Base-by-base conservation (phyloP, 306 rosid genomes). In the Fagus sylvatica region DNA sequence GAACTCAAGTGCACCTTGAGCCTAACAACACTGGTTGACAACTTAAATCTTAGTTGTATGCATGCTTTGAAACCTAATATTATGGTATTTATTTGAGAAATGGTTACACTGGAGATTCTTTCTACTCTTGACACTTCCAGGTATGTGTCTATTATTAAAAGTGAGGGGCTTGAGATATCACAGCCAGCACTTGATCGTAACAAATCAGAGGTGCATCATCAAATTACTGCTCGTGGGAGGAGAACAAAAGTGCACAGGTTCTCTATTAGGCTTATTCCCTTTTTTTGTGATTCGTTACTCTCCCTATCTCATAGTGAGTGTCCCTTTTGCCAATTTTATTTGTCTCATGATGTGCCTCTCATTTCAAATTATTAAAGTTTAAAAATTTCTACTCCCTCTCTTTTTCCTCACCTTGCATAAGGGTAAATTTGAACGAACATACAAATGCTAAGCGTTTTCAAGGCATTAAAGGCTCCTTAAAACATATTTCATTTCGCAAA, bases 181-280 rank as follows among this genome's bases (percentile, higher is more conserved):
- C 99, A 95, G 71, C 99, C 99, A 33, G 98, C 93, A 53, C 90
- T 95, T 48, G 98, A 95, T 93, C 83, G 79, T 67, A 60, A 64
- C 33, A 71, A 79, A 71, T 95, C 98, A 16, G 93, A 86, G 85
- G 84, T 95, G 71, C 96, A 95, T 84, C 99, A 95, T 85, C 98
- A 89, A 85, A 93, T 95, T 69, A 95, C 99, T 34, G 83, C 84
- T 0, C 98, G 93, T 0, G 87, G 89, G 77, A 89, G 91, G 79
- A 85, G 90, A 81, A 79, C 96, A 37, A 77, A 2, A 40, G 92
- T 90, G 41, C 98, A 95, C 88, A 95, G 98, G 98, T 93, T 59
- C 79, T 70, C 71, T 53, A 51, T 6, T 53, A n/a, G 46, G 61
- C 60, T 71, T 53, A 53, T 67, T 19, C 40, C 43, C 57, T 48